Evolutionary conservation across 495 filamentous ascomycete genomes (phyloP).

Genomic region (Xylaria bambusicola): DNA sequence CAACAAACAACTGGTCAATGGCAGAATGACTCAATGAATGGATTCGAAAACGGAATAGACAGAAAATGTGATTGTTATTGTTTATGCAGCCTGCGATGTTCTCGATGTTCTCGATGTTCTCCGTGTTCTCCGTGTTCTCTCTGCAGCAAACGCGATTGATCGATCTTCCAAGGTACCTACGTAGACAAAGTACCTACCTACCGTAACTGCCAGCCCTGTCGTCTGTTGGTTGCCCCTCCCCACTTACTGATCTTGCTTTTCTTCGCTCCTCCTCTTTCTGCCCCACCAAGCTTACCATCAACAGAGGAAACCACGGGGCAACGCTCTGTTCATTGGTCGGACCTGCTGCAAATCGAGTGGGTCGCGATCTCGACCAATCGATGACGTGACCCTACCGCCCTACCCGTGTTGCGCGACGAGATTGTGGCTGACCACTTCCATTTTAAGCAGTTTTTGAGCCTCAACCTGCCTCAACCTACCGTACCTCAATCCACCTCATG

Average conservation of each 20-base stretch:
- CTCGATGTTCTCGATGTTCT: too few relatives aligned
- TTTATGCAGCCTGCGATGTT: too few relatives aligned
- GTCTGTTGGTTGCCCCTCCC: too few relatives aligned
- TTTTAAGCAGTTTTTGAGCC: conserved; percentile 5
- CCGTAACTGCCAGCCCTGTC: too few relatives aligned
- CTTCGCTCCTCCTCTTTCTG: conserved; percentile 16
- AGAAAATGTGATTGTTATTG: too few relatives aligned
- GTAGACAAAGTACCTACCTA: too few relatives aligned
- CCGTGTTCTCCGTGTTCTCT: too few relatives aligned
- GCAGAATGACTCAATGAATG: neutral
- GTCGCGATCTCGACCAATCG: conserved; percentile 26
- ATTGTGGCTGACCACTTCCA: conserved; percentile 2
- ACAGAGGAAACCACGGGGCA: conserved; percentile 53
- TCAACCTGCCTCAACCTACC: neutral
- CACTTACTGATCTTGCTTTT: conserved; percentile 27
- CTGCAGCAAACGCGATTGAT: too few relatives aligned
- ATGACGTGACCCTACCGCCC: conserved; percentile 34
- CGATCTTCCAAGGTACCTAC: too few relatives aligned
- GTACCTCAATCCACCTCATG: too few relatives aligned
- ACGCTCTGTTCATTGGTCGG: conserved; percentile 45
- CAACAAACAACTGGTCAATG: conserved; percentile 10
- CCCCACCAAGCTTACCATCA: conserved; percentile 32
- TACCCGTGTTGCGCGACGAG: conserved; percentile 11
- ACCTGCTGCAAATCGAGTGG: conserved; percentile 9
- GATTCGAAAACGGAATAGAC: too few relatives aligned